Conservation (phyloP, 192 early-diverging fungal species). For the Radiomyces spectabilis region DNA sequence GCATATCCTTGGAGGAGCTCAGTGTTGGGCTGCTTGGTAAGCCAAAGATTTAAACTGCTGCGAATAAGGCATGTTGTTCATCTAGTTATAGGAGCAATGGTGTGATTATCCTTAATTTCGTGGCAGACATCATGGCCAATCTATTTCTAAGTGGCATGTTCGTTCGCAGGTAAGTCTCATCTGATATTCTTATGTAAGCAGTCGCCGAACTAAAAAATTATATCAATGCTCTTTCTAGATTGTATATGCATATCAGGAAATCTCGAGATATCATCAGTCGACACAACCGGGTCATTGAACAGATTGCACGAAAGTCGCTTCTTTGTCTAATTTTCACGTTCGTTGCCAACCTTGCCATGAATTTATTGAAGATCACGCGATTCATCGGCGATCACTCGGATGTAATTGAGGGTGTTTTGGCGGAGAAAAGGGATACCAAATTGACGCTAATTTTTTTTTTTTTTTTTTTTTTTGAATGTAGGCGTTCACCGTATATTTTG, state of each 20-base stretch:
- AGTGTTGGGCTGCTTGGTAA: constrained; percentile 23
- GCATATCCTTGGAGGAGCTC: background rate
- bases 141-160: constrained; percentile 30
- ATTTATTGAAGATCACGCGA: constrained; percentile 21
- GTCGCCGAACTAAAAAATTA: too few relatives aligned
- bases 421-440: background rate
- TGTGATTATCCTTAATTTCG: constrained; percentile 25
- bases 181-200: background rate
- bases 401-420: too few relatives aligned
- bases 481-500: constrained; percentile 26
- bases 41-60: too few relatives aligned
- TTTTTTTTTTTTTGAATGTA: background rate
- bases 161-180: constrained; percentile 11
- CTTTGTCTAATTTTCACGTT: constrained; percentile 25
- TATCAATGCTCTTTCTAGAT: background rate
- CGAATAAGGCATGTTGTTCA: too few relatives aligned
- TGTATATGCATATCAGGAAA: constrained; percentile 16
- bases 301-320: constrained; percentile 24
- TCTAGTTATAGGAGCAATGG: constrained; percentile 10
- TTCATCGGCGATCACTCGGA: constrained; percentile 19
- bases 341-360: constrained; percentile 25
- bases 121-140: constrained; percentile 20
- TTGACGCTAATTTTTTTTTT: background rate
- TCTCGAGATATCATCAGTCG: background rate
- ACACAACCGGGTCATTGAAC: constrained; percentile 17